Evolutionary conservation across 2,329 filamentous ascomycete species (phyloP).

Genomic region (Fulvia fulva): DNA sequence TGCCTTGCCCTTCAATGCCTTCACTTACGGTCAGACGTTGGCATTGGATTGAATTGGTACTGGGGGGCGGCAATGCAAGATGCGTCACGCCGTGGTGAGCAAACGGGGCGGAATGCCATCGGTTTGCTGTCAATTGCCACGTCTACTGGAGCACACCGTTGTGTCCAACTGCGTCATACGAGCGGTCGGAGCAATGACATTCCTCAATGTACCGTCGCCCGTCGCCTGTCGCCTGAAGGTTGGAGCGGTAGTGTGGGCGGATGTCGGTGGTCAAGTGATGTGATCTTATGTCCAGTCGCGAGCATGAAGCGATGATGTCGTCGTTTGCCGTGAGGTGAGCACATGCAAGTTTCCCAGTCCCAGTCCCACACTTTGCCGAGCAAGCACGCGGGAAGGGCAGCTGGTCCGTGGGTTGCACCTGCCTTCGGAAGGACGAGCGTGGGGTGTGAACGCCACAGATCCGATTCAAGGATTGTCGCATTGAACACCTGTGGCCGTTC

Average conservation of each 20-base stretch:
- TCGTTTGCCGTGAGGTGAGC: background rate
- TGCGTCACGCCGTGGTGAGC: no score
- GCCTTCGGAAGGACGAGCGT: background rate
- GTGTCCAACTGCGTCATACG: background rate
- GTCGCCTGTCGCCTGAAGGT: background rate
- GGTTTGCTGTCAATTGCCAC: conserved; percentile 3
- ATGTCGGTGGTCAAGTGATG: background rate
- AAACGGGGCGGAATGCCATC: conserved; percentile 1
- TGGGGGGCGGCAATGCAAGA: background rate
- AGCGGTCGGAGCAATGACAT: background rate
- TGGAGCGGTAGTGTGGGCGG: background rate
- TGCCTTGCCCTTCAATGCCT: conserved; percentile 3
- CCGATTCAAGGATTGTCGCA: background rate
- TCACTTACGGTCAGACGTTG: background rate
- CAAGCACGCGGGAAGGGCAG: background rate
- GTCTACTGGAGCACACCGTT: background rate
- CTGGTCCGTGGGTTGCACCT: background rate
- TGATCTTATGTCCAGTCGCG: background rate
- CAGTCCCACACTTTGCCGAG: background rate
- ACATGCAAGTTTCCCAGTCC: background rate
- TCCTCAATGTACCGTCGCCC: no score
- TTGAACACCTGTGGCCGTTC: background rate
- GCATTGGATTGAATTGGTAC: background rate
- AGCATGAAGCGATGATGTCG: background rate
- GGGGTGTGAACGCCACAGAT: background rate